Evolutionary conservation across 2,329 filamentous ascomycete species (phyloP).

Genomic region (Drechslerella coelobrocha): DNA sequence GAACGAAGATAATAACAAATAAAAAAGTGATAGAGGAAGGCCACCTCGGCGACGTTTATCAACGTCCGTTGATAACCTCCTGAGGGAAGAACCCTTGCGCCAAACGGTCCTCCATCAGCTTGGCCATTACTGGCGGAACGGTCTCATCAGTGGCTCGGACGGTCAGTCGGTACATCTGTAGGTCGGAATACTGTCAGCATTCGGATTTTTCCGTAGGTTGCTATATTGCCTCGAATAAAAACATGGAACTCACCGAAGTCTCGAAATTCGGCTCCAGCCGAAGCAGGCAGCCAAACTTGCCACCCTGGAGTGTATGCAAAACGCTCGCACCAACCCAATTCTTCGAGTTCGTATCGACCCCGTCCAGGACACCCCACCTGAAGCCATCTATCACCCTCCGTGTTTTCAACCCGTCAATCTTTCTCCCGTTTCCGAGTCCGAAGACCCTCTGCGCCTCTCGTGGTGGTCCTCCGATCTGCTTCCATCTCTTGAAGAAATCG

Average conservation of each 20-base stretch:
- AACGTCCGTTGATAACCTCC: constrained; percentile 51
- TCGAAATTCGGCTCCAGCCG: constrained; percentile 92
- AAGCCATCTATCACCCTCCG: constrained; percentile 79
- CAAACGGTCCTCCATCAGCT: constrained; percentile 85
- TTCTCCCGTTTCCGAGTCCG: constrained; percentile 67
- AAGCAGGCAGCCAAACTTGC: constrained; percentile 93
- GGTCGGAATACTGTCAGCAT: constrained; percentile 33
- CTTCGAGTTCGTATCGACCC: constrained; percentile 88
- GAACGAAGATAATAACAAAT: constrained; percentile 5
- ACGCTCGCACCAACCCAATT: constrained; percentile 94
- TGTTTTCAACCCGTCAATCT: constrained; percentile 75
- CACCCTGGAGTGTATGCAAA: constrained; percentile 77
- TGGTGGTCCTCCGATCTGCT: constrained; percentile 89
- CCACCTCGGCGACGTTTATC: background rate
- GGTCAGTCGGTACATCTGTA: constrained; percentile 91
- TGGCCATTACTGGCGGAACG: constrained; percentile 79
- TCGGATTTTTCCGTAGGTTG: constrained; percentile 25
- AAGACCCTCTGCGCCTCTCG: constrained; percentile 91
- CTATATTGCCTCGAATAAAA: constrained; percentile 11
- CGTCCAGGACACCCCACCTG: constrained; percentile 82
- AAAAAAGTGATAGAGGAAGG: constrained; percentile 2
- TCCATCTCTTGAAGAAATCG: constrained; percentile 99
- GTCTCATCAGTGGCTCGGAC: constrained; percentile 91
- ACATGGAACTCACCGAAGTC: constrained; percentile 73
- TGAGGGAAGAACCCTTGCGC: constrained; percentile 62